Conservation (phyloP, 2,329 filamentous ascomycete genomes). For the Alternaria angustiovoidea region DNA sequence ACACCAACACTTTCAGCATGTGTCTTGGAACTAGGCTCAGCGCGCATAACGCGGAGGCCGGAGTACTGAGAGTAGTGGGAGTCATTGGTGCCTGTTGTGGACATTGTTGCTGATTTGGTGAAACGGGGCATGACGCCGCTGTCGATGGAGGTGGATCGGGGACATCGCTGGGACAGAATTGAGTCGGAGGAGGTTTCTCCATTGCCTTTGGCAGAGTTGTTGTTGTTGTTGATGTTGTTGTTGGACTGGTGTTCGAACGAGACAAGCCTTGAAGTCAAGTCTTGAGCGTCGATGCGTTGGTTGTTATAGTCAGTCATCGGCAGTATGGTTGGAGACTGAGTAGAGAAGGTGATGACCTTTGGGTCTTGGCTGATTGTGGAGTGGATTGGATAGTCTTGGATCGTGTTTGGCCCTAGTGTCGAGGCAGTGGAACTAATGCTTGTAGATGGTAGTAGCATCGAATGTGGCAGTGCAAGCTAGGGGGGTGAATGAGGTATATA, state of each 20-base stretch:
- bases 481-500: conserved; percentile 22
- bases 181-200: conserved; percentile 27
- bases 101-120: conserved; percentile 40
- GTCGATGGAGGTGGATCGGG: conserved; percentile 42
- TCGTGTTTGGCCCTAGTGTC: conserved; percentile 1
- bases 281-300: conserved; percentile 33
- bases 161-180: conserved; percentile 26
- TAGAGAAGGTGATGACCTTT: conserved; percentile 11
- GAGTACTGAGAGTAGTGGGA: conserved; percentile 17
- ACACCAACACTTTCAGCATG: conserved; percentile 32
- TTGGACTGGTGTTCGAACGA: conserved; percentile 17
- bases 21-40: conserved; percentile 21
- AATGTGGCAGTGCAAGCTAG: conserved; percentile 13
- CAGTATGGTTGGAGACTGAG: conserved; percentile 20
- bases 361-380: conserved; percentile 7
- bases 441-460: background rate
- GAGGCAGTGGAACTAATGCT: conserved; percentile 7
- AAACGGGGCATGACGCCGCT: conserved; percentile 27
- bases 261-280: conserved; percentile 34
- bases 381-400: conserved; percentile 1
- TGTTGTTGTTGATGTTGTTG: background rate
- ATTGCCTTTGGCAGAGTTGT: conserved; percentile 14
- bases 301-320: conserved; percentile 43
- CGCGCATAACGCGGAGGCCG: conserved; percentile 20
- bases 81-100: conserved; percentile 29